Evolutionary conservation across 2,329 filamentous ascomycete genomes (phyloP).

Genomic region (Cytospora mali): DNA sequence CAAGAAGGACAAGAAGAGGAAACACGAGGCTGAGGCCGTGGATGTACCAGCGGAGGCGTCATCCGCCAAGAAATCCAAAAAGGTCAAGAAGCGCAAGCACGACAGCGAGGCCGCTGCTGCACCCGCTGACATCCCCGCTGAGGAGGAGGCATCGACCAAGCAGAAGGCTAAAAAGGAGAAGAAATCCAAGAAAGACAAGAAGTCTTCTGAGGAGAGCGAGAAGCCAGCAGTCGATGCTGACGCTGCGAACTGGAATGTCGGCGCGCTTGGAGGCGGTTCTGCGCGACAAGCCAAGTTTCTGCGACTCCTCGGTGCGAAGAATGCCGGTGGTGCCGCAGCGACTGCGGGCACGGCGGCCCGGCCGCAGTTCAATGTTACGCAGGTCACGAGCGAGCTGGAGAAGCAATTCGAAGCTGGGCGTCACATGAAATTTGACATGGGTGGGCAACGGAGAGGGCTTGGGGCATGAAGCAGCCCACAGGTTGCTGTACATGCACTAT

Average conservation of each 20-base stretch:
- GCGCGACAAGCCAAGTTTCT: conserved; percentile 59
- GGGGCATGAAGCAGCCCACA: conserved; percentile 46
- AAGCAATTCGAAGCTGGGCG: conserved; percentile 60
- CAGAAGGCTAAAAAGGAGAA: conserved; percentile 29
- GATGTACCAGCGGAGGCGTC: conserved; percentile 22
- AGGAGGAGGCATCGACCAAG: conserved; percentile 30
- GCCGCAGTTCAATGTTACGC: conserved; percentile 39
- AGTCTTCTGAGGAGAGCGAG: conserved; percentile 36
- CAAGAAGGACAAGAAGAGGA: conserved; percentile 30
- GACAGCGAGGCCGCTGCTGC: not conserved
- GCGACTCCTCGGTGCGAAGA: conserved; percentile 57
- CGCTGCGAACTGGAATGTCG: conserved; percentile 56
- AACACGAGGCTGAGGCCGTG: conserved; percentile 24
- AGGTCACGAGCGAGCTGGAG: conserved; percentile 56
- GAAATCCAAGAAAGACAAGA: conserved; percentile 32
- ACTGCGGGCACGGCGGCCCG: conserved; percentile 27
- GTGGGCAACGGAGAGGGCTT: conserved; percentile 53
- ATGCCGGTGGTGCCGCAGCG: conserved; percentile 38
- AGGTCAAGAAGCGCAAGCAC: conserved; percentile 29
- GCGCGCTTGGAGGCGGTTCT: conserved; percentile 52
- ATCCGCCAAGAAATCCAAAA: conserved; percentile 30
- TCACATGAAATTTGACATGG: conserved; percentile 56
- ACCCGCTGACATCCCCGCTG: conserved; percentile 27
- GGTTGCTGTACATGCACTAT: not conserved
- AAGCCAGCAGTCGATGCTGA: conserved; percentile 31